Base-by-base conservation (phyloP, 2,329 filamentous ascomycete genomes). In the Salinomyces thailandicus region DNA sequence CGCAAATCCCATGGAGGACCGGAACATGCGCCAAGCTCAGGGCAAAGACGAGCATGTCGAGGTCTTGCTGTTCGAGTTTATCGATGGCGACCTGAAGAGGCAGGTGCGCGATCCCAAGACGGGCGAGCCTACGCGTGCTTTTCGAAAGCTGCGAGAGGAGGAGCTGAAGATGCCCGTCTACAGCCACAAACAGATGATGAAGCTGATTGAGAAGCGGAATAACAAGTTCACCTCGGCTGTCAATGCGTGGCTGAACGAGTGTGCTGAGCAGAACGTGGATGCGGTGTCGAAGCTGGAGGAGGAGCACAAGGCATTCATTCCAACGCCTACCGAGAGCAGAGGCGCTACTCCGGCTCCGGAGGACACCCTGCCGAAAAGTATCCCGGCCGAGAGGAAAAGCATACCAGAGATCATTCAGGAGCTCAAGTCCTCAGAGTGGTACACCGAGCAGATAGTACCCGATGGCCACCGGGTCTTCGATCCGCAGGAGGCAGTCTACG, bases 381-480 rank as follows among this genome's bases (percentile, higher is more conserved):
- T 96, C 34, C 89, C 89, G 0, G 75, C 71, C 31, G 82, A 93
- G 45, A 73, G 91, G 30, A 81, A 85, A 53, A 69, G 73, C 2
- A 84, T 98, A 18, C 71, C 83, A 0, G 82, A 93, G 35, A 96
- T 98, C 20, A 70, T 98, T 2, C 68, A 77, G 18, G 85, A 95
- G 53, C 75, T 98, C 22, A 85, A 85, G 51, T 72, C 75, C 6
- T 74, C 81, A 49, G 71, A 87, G 16, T 93, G 87, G 84, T 98
- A 98, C 53, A 82, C 78, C 4, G 80, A 79, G 0, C 91, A 98
- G 60, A 86, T 98, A 45, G 87, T 96, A 1, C 85, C 87, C 0
- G 83, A 93, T 48, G 91, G 91, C 0, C 86, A 95, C 63, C 75
- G 87, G 20, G 83, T 93, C 0, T 93, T 95, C 51, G 85, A 93